These are phyloP conservation scores for Phytophthora fragariae DNA, from an alignment of 352 stramenopile genomes.

Conservation along the genomic window DNA sequence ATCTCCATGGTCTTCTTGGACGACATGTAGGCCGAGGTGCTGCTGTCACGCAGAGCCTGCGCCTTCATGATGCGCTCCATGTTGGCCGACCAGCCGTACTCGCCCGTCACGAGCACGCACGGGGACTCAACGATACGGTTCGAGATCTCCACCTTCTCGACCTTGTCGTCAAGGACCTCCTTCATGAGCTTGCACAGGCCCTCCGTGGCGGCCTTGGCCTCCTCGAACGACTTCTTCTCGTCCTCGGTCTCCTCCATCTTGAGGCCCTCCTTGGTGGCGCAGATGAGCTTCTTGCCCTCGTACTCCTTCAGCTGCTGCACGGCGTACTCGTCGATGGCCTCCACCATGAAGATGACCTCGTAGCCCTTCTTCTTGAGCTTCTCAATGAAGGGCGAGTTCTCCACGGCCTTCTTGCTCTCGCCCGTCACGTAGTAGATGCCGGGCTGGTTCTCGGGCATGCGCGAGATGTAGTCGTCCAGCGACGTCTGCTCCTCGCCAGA, in stretches of 20 bases:
- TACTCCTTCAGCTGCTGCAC: constrained; percentile 99
- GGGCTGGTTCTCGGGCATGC: constrained; percentile 97
- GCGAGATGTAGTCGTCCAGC: constrained; percentile 98
- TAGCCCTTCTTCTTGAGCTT: constrained; percentile 99
- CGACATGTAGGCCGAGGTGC: constrained; percentile 98
- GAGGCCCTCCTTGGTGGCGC: constrained; percentile 97
- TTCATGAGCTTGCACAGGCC: constrained; percentile 99
- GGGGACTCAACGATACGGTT: constrained; percentile 99
- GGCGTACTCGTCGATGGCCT: constrained; percentile 99
- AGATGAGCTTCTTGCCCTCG: constrained; percentile 99
- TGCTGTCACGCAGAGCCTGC: constrained; percentile 98
- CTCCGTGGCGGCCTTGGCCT: constrained; percentile 98
- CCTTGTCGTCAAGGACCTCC: constrained; percentile 99
- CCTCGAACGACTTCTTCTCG: constrained; percentile 99
- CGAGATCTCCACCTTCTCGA: constrained; percentile 99
- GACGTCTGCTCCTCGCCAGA: constrained; percentile 97
- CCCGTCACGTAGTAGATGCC: constrained; percentile 99
- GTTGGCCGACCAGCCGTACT: constrained; percentile 99
- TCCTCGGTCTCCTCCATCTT: constrained; percentile 97
- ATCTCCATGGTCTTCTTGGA: constrained; percentile 99
- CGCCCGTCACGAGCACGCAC: constrained; percentile 98
- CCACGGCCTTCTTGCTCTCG: constrained; percentile 98
- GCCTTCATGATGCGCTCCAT: constrained; percentile 99
- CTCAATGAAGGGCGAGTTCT: constrained; percentile 99
- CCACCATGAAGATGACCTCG: constrained; percentile 99